phyloP scores from a whole-genome alignment of 768 basidiomycete species.

The Rhizopogon vesiculosus region DNA sequence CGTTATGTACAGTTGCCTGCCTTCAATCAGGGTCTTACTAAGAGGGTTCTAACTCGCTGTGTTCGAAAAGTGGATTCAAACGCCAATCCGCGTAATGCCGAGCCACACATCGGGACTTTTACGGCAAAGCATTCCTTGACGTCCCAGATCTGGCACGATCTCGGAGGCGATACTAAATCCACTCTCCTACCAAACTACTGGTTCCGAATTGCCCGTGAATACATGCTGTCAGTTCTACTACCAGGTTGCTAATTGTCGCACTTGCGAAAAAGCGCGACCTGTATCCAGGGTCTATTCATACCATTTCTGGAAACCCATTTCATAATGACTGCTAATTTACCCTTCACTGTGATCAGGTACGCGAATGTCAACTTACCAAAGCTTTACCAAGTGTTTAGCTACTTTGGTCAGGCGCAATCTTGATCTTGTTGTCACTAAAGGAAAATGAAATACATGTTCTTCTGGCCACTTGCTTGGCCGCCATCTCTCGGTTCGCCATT shows the following conservation, averaged over 20 bases:
- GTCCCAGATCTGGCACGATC: conserved; percentile 17
- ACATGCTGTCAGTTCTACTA: conserved; percentile 20
- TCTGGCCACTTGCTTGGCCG: not conserved
- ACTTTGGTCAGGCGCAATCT: not conserved
- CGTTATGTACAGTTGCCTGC: conserved; percentile 2
- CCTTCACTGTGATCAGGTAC: conserved; percentile 1
- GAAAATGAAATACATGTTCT: conserved; percentile 1
- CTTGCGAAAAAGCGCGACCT: conserved; percentile 16
- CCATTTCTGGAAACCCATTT: conserved; percentile 19
- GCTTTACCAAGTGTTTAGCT: not conserved
- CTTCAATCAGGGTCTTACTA: not conserved
- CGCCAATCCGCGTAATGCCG: conserved; percentile 23
- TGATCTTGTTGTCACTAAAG: not conserved
- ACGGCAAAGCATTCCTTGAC: conserved; percentile 16
- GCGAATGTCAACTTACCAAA: not conserved
- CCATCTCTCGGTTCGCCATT: not conserved
- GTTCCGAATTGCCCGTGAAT: conserved; percentile 23
- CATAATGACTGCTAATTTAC: not conserved
- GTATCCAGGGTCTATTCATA: conserved; percentile 29
- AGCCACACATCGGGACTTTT: conserved; percentile 24
- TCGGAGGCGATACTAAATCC: conserved; percentile 28
- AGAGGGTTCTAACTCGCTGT: conserved; percentile 9
- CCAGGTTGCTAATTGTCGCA: conserved; percentile 19
- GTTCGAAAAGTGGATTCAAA: conserved; percentile 12
- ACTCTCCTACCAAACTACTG: conserved; percentile 27